Percentiles rank a stretch among this genome's conserved stretches.
These are phyloP conservation scores for Apodospora peruviana DNA, from an alignment of 495 filamentous ascomycete genomes.

Conservation along the genomic window DNA sequence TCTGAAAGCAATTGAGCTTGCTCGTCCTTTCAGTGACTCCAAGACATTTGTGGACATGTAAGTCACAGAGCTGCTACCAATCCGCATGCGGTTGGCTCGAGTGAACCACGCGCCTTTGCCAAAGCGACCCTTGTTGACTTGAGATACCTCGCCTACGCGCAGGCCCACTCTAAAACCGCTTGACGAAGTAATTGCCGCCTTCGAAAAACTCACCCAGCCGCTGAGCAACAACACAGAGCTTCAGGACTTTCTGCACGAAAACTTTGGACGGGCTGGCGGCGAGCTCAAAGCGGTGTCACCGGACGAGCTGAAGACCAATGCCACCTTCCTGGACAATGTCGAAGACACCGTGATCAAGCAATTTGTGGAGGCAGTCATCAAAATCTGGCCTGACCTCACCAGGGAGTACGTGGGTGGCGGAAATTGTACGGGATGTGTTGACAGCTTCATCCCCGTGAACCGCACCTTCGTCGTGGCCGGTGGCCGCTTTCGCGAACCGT, in stretches of 20 bases:
- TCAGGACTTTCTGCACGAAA: conserved; percentile 34
- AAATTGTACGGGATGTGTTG: conserved; percentile 38
- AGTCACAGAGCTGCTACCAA: conserved; percentile 8
- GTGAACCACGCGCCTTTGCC: neutral
- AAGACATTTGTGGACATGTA: conserved; percentile 51
- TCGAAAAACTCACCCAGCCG: conserved; percentile 35
- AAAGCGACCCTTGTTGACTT: neutral
- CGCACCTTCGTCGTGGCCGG: conserved; percentile 48
- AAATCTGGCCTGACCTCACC: conserved; percentile 48
- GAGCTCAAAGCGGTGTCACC: conserved; percentile 40
- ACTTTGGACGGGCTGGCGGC: conserved; percentile 42
- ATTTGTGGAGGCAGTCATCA: conserved; percentile 42
- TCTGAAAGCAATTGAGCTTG: conserved; percentile 42
- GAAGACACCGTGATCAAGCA: conserved; percentile 38
- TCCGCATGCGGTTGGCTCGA: neutral
- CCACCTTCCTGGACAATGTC: conserved; percentile 38
- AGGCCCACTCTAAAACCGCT: conserved; percentile 43
- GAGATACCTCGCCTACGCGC: neutral
- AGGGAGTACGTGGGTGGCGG: conserved; percentile 34
- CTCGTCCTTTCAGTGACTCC: conserved; percentile 42
- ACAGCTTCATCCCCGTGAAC: conserved; percentile 47
- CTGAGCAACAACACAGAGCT: conserved; percentile 45
- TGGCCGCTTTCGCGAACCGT: conserved; percentile 46
- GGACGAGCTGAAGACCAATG: conserved; percentile 32
- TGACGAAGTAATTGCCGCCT: conserved; percentile 39